Evolutionary conservation across 768 basidiomycete genomes (phyloP), one percentile per base, ranked within the genome.

Genomic region (Galerina marginata): DNA sequence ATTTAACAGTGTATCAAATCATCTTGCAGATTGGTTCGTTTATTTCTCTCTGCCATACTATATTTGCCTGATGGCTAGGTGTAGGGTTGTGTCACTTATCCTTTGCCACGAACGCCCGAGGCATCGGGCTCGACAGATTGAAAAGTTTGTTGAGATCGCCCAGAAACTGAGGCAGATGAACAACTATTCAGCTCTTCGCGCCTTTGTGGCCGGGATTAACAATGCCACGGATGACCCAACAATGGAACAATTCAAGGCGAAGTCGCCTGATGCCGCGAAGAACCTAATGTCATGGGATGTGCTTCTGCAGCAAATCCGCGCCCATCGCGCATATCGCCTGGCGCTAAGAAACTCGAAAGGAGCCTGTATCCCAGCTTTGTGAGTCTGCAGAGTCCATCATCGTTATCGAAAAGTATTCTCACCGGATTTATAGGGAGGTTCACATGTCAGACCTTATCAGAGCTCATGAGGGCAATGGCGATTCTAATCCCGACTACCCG

Each of bases 121-220:
- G 72, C 73, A 81, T 45, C 88, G 96, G 43, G 91, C 89, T 3
- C 85, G 82, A 59, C 89, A 95, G 66, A 90, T 96, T 59, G 94
- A 97, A 71, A 93, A 93, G 69, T 89, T 99, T 59, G 87, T 95
- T 25, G 87, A 91, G 50, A 86, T 99, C 63, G 93, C 92, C 0
- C 83, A 86, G 59, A 86, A 86, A 56, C 81, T 99, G 43, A 89
- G 96, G 36, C 81, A 83, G 11, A 72, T 92, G 47, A 95, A 96
- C 74, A 98, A 99, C 71, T 99, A 97, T 72, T 94, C 95, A 37
- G 92, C 91, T 0, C 76, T 97, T 55, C 93, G 94, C 46, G 94
- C 95, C 9, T 88, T 98, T 65, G 88, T 98, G n/a, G 92, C 94
- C 29, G 96, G 95, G 4, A 92, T 99, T 75, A 91, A 92, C 67